Percentiles rank a stretch among this genome's conserved stretches.
Evolutionary conservation across 306 rosid genomes (phyloP).

Genomic region (Delonix regia): DNA sequence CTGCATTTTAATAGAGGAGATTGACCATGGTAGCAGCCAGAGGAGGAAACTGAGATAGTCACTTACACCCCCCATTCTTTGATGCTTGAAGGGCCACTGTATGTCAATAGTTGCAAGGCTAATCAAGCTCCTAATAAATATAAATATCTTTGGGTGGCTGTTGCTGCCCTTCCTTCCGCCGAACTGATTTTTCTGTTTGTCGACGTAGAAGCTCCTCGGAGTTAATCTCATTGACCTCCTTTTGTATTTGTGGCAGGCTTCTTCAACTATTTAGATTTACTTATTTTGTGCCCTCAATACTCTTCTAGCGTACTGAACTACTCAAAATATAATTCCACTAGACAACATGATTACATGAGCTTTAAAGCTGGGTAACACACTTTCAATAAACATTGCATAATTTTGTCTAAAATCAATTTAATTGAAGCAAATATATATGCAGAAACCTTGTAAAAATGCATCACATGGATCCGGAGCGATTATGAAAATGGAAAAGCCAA

Average conservation of each 20-base stretch:
- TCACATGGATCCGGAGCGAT: not conserved
- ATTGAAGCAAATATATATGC: slow-evolving; percentile 11
- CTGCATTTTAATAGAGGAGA: slow-evolving; percentile 69
- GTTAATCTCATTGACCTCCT: slow-evolving; percentile 24
- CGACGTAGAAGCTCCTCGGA: not conserved
- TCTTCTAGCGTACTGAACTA: not conserved
- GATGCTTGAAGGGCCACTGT: slow-evolving; percentile 66
- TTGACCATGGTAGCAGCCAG: slow-evolving; percentile 59
- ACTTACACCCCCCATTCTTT: slow-evolving; percentile 58
- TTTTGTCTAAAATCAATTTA: not conserved
- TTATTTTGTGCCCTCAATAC: not conserved
- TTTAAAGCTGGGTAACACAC: not conserved
- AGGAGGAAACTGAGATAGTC: slow-evolving; percentile 49
- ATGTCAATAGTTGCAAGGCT: slow-evolving; percentile 60
- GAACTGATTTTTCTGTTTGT: slow-evolving; percentile 29
- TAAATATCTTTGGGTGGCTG: slow-evolving; percentile 33
- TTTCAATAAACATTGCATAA: not conserved
- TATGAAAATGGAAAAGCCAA: not conserved
- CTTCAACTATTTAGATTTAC: not conserved
- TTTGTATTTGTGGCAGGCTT: not conserved
- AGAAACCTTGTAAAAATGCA: not conserved
- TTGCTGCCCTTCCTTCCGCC: slow-evolving; percentile 33
- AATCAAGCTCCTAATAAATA: slow-evolving; percentile 66
- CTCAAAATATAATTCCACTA: slow-evolving; percentile 6
- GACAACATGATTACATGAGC: not conserved